A percentile compares a stretch with the other conserved stretches of the same genome.
Conservation (phyloP, 1,139 yeast genomes). For the Debaryomycetaceae sp. region DNA sequence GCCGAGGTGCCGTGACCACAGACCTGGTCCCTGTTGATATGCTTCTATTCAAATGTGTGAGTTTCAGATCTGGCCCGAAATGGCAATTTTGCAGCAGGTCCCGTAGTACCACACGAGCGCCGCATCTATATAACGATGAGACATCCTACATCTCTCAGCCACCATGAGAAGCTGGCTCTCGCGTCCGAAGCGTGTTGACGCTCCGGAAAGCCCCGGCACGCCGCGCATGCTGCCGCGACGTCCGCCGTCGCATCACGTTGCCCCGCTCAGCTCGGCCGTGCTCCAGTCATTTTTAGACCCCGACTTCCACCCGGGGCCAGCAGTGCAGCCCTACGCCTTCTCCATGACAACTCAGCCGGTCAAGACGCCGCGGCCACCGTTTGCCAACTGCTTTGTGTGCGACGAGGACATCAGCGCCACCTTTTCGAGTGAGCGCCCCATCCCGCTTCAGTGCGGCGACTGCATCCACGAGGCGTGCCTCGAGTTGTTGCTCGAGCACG, state of each 20-base stretch:
- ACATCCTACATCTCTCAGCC: background rate
- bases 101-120: background rate
- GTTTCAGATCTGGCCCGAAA: background rate
- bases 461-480: conserved; percentile 8
- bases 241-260: background rate
- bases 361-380: background rate
- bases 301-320: conserved; percentile 6
- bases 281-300: background rate
- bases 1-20: too few species aligned
- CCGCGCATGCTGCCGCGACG: background rate
- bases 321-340: conserved; percentile 8
- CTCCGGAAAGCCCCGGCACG: background rate
- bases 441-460: conserved; percentile 7
- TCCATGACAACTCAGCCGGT: conserved; percentile 5
- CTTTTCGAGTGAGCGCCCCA: conserved; percentile 4
- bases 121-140: too few species aligned
- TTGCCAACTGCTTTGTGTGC: conserved; percentile 7
- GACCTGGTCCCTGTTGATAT: too few species aligned
- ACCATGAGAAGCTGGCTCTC: conserved; percentile 1
- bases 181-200: background rate
- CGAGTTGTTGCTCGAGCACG: conserved; percentile 1
- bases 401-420: conserved; percentile 1
- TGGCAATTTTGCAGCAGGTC: background rate
- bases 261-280: background rate
- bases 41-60: too few species aligned